Conservation (phyloP, 345 rosid species). For the Gossypium longicalyx region DNA sequence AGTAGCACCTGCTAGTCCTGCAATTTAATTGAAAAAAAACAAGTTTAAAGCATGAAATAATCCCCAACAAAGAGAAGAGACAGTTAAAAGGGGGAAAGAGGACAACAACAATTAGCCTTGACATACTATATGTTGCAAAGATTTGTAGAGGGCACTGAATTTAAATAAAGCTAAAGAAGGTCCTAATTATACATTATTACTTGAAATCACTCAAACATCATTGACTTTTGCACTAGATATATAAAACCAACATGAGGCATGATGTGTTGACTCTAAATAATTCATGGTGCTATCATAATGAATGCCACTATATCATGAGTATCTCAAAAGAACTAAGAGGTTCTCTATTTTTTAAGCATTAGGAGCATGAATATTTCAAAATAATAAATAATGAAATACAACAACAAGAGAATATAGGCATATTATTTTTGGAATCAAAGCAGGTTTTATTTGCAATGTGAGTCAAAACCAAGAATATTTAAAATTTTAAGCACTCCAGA, state of each 20-base stretch:
- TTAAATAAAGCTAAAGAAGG: background rate
- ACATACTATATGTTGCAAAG: slow-evolving; percentile 6
- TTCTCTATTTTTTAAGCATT: background rate
- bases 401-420: background rate
- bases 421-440: background rate
- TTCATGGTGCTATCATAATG: background rate
- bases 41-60: background rate
- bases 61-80: background rate
- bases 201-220: background rate
- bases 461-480: background rate
- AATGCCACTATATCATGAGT: background rate
- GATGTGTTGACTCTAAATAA: background rate
- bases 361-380: background rate
- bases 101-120: background rate
- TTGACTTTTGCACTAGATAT: background rate
- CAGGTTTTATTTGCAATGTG: background rate
- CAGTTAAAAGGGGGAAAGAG: background rate
- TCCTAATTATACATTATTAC: background rate
- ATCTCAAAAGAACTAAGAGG: background rate
- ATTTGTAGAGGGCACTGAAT: background rate
- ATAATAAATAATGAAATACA: background rate
- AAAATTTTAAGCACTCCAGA: background rate
- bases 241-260: background rate
- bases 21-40: slow-evolving; percentile 26
- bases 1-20: slow-evolving; percentile 98